These are phyloP conservation scores for Lactarius sp. DNA, from an alignment of 768 basidiomycete species.

Conservation along the genomic window DNA sequence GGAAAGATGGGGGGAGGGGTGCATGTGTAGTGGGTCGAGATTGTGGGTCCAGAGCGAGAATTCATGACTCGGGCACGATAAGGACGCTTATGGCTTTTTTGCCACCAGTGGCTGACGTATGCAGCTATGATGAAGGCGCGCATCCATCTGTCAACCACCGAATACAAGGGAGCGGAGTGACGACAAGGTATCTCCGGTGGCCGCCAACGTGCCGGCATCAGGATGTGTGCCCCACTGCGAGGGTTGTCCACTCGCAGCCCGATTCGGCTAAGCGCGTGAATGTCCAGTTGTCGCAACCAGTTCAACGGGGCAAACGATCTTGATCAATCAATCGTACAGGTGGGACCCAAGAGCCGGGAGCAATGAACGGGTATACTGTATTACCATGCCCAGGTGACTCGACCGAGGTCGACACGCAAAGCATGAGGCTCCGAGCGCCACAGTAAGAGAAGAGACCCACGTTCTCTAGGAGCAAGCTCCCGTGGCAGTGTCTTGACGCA, in stretches of 20 bases:
- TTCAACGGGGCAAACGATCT: neutral
- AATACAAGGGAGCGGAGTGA: constrained; percentile 7
- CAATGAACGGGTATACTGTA: too few relatives aligned
- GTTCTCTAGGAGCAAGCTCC: neutral
- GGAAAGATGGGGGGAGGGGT: neutral
- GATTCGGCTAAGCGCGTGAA: constrained; percentile 7
- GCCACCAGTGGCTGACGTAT: neutral
- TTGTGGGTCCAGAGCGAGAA: constrained; percentile 11
- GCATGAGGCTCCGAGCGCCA: neutral
- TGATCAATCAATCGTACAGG: neutral
- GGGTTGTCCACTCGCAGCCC: neutral
- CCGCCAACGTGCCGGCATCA: constrained; percentile 10
- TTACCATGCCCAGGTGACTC: neutral
- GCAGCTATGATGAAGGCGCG: neutral
- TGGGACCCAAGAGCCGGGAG: neutral
- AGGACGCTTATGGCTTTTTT: neutral
- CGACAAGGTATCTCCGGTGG: constrained; percentile 8
- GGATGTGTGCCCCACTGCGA: neutral
- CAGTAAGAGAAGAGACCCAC: neutral
- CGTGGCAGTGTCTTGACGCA: neutral
- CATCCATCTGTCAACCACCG: constrained; percentile 15
- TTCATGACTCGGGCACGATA: constrained; percentile 2
- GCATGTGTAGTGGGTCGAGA: constrained; percentile 7
- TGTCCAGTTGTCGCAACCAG: neutral
- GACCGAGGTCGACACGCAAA: neutral